These are phyloP conservation scores for Sporothrix variecibatus DNA, from an alignment of 2,329 filamentous ascomycete species.

Conservation along the genomic window DNA sequence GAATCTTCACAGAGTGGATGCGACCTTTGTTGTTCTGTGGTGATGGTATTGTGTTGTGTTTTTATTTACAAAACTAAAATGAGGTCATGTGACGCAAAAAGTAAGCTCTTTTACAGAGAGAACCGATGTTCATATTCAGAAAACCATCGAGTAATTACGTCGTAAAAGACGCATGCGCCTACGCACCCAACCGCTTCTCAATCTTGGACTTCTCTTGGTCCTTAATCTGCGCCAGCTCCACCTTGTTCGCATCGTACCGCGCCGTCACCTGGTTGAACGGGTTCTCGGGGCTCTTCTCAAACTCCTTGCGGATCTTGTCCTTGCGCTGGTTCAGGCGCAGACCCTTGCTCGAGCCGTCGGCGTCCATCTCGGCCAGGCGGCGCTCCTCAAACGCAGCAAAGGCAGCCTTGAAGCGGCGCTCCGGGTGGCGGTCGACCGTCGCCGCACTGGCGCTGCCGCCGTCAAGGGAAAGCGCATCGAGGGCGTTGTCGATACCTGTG, in stretches of 20 bases:
- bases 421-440: constrained; percentile 87
- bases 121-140: neutral
- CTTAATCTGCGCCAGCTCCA: constrained; percentile 70
- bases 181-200: constrained; percentile 62
- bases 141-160: neutral
- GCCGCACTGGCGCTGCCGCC: constrained; percentile 33
- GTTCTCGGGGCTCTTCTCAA: constrained; percentile 92
- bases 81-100: neutral
- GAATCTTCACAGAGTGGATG: neutral
- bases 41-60: neutral
- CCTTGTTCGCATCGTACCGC: constrained; percentile 73
- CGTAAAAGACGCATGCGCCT: neutral
- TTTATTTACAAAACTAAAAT: neutral
- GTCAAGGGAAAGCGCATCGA: constrained; percentile 77
- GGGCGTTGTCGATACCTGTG: constrained; percentile 86
- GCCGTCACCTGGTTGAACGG: constrained; percentile 86
- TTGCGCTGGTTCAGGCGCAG: constrained; percentile 82
- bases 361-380: constrained; percentile 79
- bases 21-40: neutral
- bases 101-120: neutral
- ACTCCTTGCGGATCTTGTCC: constrained; percentile 84
- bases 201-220: constrained; percentile 70
- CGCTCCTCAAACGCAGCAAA: constrained; percentile 81
- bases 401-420: constrained; percentile 83
- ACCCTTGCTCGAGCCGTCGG: constrained; percentile 71